These are phyloP conservation scores for Penicillium angulare DNA, from an alignment of 495 filamentous ascomycete species.

Conservation along the genomic window DNA sequence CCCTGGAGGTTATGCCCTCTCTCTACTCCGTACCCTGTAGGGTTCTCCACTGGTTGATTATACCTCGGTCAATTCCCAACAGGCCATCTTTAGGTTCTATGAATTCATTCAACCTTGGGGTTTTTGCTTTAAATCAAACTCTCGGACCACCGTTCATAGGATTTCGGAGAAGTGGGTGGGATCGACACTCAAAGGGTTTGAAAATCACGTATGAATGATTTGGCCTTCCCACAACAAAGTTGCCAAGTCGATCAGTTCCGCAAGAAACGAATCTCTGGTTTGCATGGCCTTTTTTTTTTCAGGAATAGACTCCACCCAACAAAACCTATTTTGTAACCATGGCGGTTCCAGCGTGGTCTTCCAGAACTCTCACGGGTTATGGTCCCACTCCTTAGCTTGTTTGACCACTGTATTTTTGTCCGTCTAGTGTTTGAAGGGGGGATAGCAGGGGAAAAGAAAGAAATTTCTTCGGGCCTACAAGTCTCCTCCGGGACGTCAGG, in stretches of 20 bases:
- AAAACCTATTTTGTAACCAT: conserved; percentile 12
- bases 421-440: too few relatives aligned
- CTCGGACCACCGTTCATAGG: not conserved
- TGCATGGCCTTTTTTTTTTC: not conserved
- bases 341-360: conserved; percentile 15
- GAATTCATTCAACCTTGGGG: too few relatives aligned
- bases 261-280: not conserved
- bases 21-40: too few relatives aligned
- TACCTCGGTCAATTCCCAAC: too few relatives aligned
- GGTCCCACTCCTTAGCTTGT: conserved; percentile 8
- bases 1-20: too few relatives aligned
- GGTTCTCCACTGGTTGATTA: too few relatives aligned
- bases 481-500: not conserved
- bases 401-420: not conserved
- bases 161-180: not conserved
- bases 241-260: conserved; percentile 1
- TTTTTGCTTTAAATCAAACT: too few relatives aligned
- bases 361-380: not conserved
- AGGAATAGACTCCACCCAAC: conserved; percentile 2
- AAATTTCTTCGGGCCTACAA: not conserved
- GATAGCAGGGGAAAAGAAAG: not conserved
- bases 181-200: too few relatives aligned
- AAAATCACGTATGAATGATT: too few relatives aligned
- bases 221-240: not conserved
- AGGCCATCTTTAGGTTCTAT: too few relatives aligned